A percentile compares a stretch with the other conserved stretches of the same genome.
Evolutionary conservation across 176 grass and related monocot species (phyloP).

Genomic region (Zoysia pacifica): DNA sequence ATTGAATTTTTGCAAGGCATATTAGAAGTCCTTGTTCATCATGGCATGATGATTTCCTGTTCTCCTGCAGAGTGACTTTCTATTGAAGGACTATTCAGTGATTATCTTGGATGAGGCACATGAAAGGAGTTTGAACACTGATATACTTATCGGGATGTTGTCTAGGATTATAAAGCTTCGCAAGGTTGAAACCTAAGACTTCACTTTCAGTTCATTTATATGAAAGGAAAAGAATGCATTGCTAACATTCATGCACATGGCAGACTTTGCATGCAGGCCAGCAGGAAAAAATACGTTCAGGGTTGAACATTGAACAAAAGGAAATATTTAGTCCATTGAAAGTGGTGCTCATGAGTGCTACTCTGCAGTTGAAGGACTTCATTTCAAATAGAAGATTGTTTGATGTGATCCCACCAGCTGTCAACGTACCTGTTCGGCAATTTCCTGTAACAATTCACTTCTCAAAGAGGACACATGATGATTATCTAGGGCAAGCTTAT

Average conservation of each 20-base stretch:
- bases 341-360: slow-evolving; percentile 96
- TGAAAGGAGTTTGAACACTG: slow-evolving; percentile 98
- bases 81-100: slow-evolving; percentile 77
- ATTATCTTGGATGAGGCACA: slow-evolving; percentile 99
- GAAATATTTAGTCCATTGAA: slow-evolving; percentile 74
- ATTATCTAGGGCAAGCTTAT: slow-evolving; percentile 92
- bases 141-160: slow-evolving; percentile 98
- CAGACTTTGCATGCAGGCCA: slow-evolving; percentile 61
- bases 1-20: slow-evolving; percentile 13
- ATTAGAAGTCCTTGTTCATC: slow-evolving; percentile 24
- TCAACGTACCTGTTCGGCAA: slow-evolving; percentile 82
- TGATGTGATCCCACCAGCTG: slow-evolving; percentile 63
- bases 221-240: slow-evolving; percentile 21
- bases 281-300: slow-evolving; percentile 59
- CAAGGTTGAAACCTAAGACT: slow-evolving; percentile 58
- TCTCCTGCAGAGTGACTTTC: slow-evolving; percentile 72
- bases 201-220: slow-evolving; percentile 39
- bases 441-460: slow-evolving; percentile 89
- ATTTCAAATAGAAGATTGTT: slow-evolving; percentile 88
- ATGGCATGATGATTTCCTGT: slow-evolving; percentile 24
- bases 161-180: slow-evolving; percentile 87
- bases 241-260: slow-evolving; percentile 47
- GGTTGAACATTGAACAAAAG: slow-evolving; percentile 53
- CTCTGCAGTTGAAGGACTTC: slow-evolving; percentile 87
- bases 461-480: slow-evolving; percentile 77